phyloP scores from a whole-genome alignment of 179 eudicot species.

The Beta lomatogona region DNA sequence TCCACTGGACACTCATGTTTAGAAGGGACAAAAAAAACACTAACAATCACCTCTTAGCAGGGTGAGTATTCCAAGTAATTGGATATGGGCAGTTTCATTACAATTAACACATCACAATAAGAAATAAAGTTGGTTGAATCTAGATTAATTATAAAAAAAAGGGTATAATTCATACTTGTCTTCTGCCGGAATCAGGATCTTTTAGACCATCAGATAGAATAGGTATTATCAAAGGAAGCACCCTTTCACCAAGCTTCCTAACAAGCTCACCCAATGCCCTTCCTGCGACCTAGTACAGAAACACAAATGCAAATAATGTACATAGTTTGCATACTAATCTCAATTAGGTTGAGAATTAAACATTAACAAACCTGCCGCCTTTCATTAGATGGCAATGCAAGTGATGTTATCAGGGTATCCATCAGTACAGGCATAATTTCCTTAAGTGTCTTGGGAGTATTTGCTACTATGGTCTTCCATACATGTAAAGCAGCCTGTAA shows the following conservation, averaged over 20 bases:
- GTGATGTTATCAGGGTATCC: slow-evolving; percentile 84
- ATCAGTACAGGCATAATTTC: slow-evolving; percentile 98
- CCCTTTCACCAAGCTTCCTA: slow-evolving; percentile 98
- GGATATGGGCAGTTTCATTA: background rate
- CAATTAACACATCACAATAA: slow-evolving; percentile 3
- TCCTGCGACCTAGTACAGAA: slow-evolving; percentile 72
- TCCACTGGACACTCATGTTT: background rate
- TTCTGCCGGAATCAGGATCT: slow-evolving; percentile 74
- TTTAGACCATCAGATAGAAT: slow-evolving; percentile 79
- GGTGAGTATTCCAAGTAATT: background rate
- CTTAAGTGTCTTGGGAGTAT: slow-evolving; percentile 95
- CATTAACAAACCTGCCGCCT: slow-evolving; percentile 80
- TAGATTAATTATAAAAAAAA: background rate
- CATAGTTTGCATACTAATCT: background rate
- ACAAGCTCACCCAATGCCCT: slow-evolving; percentile 97
- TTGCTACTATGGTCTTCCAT: slow-evolving; percentile 97
- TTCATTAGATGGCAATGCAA: slow-evolving; percentile 95
- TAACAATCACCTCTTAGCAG: too few relatives aligned
- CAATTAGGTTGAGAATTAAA: background rate
- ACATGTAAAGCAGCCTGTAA: slow-evolving; percentile 96
- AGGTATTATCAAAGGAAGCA: slow-evolving; percentile 88
- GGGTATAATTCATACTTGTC: slow-evolving; percentile 63
- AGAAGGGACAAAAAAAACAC: background rate
- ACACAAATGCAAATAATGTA: slow-evolving; percentile 3
- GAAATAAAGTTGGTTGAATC: background rate